Evolutionary conservation across 495 filamentous ascomycete genomes (phyloP).

Genomic region (Neurospora sp.): DNA sequence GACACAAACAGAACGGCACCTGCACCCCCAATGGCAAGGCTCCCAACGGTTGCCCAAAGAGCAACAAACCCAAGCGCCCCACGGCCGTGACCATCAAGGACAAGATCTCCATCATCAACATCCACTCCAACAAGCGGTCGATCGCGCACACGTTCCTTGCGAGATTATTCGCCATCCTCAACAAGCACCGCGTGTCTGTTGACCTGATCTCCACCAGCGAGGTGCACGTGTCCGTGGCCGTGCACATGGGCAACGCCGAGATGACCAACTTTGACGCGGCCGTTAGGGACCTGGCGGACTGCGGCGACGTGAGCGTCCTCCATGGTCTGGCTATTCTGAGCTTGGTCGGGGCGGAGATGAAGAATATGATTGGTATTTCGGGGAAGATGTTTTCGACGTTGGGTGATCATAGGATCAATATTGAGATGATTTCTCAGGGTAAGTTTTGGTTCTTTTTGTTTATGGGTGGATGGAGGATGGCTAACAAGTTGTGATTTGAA

Average conservation of each 20-base stretch:
- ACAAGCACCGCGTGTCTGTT: slow-evolving; percentile 68
- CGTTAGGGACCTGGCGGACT: slow-evolving; percentile 58
- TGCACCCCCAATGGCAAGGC: background rate
- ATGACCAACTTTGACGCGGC: slow-evolving; percentile 55
- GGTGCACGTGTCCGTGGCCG: slow-evolving; percentile 90
- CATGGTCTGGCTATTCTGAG: slow-evolving; percentile 85
- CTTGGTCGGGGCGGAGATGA: slow-evolving; percentile 87
- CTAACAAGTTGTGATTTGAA: background rate
- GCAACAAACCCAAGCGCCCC: slow-evolving; percentile 42
- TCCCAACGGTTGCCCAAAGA: slow-evolving; percentile 26
- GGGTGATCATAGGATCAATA: slow-evolving; percentile 80
- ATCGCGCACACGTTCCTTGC: slow-evolving; percentile 80
- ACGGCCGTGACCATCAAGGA: slow-evolving; percentile 96
- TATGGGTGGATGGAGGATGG: background rate
- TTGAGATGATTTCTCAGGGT: slow-evolving; percentile 98
- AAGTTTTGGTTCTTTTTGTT: slow-evolving; percentile 21
- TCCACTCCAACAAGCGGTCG: slow-evolving; percentile 80
- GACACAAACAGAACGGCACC: slow-evolving; percentile 9
- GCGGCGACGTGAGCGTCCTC: slow-evolving; percentile 76
- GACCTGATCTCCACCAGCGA: slow-evolving; percentile 91
- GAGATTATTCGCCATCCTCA: slow-evolving; percentile 77
- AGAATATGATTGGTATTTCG: slow-evolving; percentile 84
- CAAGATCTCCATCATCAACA: slow-evolving; percentile 84
- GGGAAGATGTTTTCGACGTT: slow-evolving; percentile 85
- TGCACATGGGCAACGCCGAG: slow-evolving; percentile 68